Percentiles rank a stretch among this genome's conserved stretches.
phyloP scores from a whole-genome alignment of 179 eudicot species.

The Vitellaria paradoxa region DNA sequence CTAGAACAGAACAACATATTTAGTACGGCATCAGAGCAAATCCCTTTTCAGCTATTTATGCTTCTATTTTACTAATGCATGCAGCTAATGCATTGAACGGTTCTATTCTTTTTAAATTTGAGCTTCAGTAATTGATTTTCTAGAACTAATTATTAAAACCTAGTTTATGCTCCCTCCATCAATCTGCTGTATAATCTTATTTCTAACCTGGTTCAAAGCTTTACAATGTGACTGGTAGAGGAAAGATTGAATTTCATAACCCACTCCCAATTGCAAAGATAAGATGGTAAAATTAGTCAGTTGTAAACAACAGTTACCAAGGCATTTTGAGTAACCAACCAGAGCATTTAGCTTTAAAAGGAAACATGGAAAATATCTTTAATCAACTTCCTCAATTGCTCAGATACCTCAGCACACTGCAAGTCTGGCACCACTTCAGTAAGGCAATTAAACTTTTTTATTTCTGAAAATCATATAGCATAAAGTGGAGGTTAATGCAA shows the following conservation, averaged over 20 bases:
- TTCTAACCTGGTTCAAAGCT: background rate
- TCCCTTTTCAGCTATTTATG: background rate
- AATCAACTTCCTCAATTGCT: background rate
- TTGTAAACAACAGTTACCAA: too few species aligned
- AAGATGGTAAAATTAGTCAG: too few species aligned
- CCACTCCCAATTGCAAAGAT: background rate
- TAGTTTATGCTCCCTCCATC: slow-evolving; percentile 10
- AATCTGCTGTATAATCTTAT: background rate
- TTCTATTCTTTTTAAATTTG: background rate
- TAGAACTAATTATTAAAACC: background rate
- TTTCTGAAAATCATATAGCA: background rate
- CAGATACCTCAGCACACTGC: background rate
- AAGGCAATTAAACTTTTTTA: background rate
- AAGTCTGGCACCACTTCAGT: background rate
- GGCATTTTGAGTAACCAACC: background rate
- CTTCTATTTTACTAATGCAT: background rate
- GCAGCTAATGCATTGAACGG: background rate
- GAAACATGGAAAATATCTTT: too few species aligned
- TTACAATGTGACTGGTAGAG: background rate
- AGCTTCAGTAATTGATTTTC: background rate
- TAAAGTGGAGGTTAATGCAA: background rate
- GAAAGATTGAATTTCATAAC: background rate
- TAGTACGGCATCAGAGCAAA: background rate
- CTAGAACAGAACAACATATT: background rate
- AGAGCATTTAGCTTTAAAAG: too few species aligned